Evolutionary conservation across 176 grass and related monocot species (phyloP).

Genomic region (Cocos nucifera): DNA sequence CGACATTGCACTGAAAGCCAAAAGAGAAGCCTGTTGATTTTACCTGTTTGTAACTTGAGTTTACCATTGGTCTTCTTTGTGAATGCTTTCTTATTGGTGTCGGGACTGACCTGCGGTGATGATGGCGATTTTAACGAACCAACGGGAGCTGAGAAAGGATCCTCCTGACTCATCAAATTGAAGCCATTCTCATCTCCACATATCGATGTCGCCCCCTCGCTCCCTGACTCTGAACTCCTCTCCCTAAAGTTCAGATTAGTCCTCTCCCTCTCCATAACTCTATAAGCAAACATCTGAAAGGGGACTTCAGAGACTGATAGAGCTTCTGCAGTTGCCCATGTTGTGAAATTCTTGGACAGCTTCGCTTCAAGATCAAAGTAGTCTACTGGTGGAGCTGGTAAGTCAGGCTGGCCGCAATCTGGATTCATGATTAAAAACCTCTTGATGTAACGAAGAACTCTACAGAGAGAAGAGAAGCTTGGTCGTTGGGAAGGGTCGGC

Average conservation of each 20-base stretch:
- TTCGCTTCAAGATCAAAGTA: conserved; percentile 15
- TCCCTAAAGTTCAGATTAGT: conserved; percentile 10
- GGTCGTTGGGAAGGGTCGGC: conserved; percentile 14
- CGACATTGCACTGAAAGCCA: too few species aligned
- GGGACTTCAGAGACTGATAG: conserved; percentile 1
- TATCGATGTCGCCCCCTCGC: conserved; percentile 5
- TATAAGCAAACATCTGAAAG: conserved; percentile 16
- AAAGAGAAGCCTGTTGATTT: too few species aligned
- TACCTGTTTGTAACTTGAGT: background rate
- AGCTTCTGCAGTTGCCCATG: conserved; percentile 1
- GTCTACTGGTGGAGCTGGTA: background rate
- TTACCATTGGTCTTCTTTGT: background rate
- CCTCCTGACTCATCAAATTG: background rate
- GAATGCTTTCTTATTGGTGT: background rate
- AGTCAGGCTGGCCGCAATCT: conserved; percentile 2
- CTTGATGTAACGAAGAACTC: conserved; percentile 17
- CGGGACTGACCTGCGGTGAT: background rate
- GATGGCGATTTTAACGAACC: background rate
- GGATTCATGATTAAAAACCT: conserved; percentile 11
- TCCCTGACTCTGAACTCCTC: conserved; percentile 14
- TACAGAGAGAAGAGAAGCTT: conserved; percentile 13
- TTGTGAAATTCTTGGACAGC: conserved; percentile 1
- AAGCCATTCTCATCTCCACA: conserved; percentile 22
- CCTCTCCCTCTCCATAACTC: conserved; percentile 12
- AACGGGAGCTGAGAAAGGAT: background rate